Base-by-base conservation (phyloP, 2,329 filamentous ascomycete species). In the Fulvia fulva region DNA sequence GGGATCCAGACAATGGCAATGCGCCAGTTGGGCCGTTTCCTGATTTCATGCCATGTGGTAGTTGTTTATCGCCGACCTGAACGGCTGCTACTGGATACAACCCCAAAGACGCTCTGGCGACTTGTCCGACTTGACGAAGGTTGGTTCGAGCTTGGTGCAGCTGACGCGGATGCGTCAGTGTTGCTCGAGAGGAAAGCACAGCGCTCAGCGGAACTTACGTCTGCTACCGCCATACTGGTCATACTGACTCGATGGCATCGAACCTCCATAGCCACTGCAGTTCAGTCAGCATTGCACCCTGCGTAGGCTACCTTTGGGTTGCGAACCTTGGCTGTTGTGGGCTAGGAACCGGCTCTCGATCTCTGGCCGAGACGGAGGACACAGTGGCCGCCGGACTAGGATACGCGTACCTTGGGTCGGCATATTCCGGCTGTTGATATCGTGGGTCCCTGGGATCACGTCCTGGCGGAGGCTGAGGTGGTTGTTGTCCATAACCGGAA, bases 351-450 rank as follows among this genome's bases (percentile, higher is more conserved):
- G 65, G 63, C 46, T 71, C 68, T 54, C 68, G 65, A 57, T 68
- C 65, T 56, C 66, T 65, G 52, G 58, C 61, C 44, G 61, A 59
- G 44, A 69, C 60, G 50, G 68, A 67, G n/a, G 65, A 65, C 19
- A 68, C 65, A 28, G 70, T 72, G 54, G 66, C 63, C 53, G 69
- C 69, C 63, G 70, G 70, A 62, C 70, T 72, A 60, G 70, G 70
- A 59, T 72, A 72, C 58, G 69, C 68, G 65, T 70, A 70, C 63
- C 69, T 67, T 53, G 68, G 64, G 56, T 71, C 69, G 59, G 63
- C 58, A 58, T 68, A 68, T 23, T 72, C 70, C 16, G 60, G 58
- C 61, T 69, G 67, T 49, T 59, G 57, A 49, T 69, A 70, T 61
- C 69, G 64, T 11, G 67, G 55, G 30, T 68, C 67, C 46, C 67